Evolutionary conservation across 108 stramenopile species (phyloP).

Genomic region (Nitzschia palea): DNA sequence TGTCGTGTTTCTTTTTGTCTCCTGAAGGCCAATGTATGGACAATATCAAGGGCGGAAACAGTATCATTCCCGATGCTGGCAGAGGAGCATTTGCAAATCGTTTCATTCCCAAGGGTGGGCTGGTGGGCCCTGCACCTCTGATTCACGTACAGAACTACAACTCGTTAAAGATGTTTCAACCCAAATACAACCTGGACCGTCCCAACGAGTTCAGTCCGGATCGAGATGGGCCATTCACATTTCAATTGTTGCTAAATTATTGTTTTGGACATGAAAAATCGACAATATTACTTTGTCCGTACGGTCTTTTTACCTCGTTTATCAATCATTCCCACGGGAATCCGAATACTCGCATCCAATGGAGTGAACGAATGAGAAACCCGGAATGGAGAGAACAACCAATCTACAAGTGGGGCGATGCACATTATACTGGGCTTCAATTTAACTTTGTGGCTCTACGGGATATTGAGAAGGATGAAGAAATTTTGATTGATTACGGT

Average conservation of each 20-base stretch:
- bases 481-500: constrained; percentile 80
- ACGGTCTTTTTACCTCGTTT: constrained; percentile 47
- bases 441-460: constrained; percentile 67
- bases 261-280: constrained; percentile 63
- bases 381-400: constrained; percentile 36
- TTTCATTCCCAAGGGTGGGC: constrained; percentile 57
- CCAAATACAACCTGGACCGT: background rate
- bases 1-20: too few species aligned
- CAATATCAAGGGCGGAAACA: constrained; percentile 50
- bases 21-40: constrained; percentile 61
- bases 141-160: constrained; percentile 61
- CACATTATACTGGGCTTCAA: constrained; percentile 34
- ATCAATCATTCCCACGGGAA: constrained; percentile 62
- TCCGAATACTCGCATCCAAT: constrained; percentile 58
- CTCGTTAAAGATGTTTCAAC: background rate
- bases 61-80: constrained; percentile 64
- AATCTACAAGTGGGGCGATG: constrained; percentile 14
- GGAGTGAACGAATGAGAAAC: constrained; percentile 35
- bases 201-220: constrained; percentile 14
- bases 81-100: constrained; percentile 82
- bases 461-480: constrained; percentile 65
- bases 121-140: constrained; percentile 73
- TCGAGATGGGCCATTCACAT: constrained; percentile 12
- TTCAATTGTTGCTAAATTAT: constrained; percentile 47
- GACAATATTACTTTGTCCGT: constrained; percentile 56